phyloP scores from a whole-genome alignment of 2,329 filamentous ascomycete genomes.

The Lithohypha guttulata region DNA sequence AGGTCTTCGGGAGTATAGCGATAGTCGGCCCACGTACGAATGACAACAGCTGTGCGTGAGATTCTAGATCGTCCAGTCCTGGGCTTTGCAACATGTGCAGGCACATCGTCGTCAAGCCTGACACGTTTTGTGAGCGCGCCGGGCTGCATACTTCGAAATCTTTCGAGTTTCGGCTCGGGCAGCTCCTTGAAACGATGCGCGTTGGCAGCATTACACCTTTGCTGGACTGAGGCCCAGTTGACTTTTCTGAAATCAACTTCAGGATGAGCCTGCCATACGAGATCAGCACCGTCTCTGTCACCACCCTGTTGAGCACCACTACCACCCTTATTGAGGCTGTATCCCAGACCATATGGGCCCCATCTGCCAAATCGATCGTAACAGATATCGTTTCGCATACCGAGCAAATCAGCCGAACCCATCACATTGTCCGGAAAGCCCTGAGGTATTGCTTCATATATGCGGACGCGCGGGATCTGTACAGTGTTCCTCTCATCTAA shows the following conservation, averaged over 20 bases:
- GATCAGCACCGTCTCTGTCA: slow-evolving; percentile 67
- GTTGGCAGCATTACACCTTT: slow-evolving; percentile 62
- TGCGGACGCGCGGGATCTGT: slow-evolving; percentile 58
- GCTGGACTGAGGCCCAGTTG: slow-evolving; percentile 69
- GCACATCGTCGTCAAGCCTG: slow-evolving; percentile 7
- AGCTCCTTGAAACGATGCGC: slow-evolving; percentile 51
- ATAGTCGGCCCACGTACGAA: slow-evolving; percentile 72
- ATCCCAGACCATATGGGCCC: slow-evolving; percentile 83
- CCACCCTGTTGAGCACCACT: slow-evolving; percentile 77
- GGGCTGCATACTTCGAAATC: slow-evolving; percentile 23
- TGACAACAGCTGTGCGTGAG: slow-evolving; percentile 60
- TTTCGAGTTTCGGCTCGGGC: slow-evolving; percentile 28
- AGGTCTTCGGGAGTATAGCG: slow-evolving; percentile 67
- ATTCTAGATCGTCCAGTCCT: slow-evolving; percentile 21
- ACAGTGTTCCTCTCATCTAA: slow-evolving; percentile 57
- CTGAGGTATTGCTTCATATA: slow-evolving; percentile 65
- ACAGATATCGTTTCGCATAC: slow-evolving; percentile 73
- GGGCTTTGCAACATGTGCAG: slow-evolving; percentile 7
- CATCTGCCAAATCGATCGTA: slow-evolving; percentile 85
- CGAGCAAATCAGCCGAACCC: slow-evolving; percentile 76
- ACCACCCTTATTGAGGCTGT: slow-evolving; percentile 66
- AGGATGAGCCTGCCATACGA: slow-evolving; percentile 60
- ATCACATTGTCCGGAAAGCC: slow-evolving; percentile 77
- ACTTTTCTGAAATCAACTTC: slow-evolving; percentile 68
- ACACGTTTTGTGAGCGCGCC: slow-evolving; percentile 11